These are phyloP conservation scores for Huntiella abstrusa DNA, from an alignment of 2,329 filamentous ascomycete genomes.

Conservation along the genomic window DNA sequence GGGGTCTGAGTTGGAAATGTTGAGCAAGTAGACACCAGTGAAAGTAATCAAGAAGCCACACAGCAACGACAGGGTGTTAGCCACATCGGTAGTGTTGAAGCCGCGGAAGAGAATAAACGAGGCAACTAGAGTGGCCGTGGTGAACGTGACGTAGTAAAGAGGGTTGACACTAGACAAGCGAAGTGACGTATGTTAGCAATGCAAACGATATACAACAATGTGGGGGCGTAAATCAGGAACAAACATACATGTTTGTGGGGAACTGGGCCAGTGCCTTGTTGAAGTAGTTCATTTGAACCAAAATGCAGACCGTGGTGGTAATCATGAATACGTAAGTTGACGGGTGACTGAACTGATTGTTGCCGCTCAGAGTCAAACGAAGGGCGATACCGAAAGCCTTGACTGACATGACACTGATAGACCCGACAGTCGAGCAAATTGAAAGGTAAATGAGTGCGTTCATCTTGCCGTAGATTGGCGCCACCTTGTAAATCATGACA, in stretches of 20 bases:
- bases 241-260: constrained; percentile 79
- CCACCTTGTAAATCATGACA: constrained; percentile 92
- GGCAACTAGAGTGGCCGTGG: constrained; percentile 78
- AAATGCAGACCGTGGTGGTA: constrained; percentile 75
- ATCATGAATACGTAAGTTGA: constrained; percentile 98
- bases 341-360: constrained; percentile 88
- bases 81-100: constrained; percentile 83
- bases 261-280: constrained; percentile 97
- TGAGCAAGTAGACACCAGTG: constrained; percentile 84
- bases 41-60: constrained; percentile 92
- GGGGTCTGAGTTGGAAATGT: constrained; percentile 83
- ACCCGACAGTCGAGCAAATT: constrained; percentile 93
- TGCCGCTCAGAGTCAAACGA: constrained; percentile 79
- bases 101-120: constrained; percentile 92
- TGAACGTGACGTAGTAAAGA: constrained; percentile 94
- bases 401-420: constrained; percentile 95
- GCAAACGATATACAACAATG: background rate
- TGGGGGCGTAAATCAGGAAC: background rate
- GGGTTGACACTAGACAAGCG: constrained; percentile 56
- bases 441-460: constrained; percentile 94
- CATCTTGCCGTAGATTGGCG: constrained; percentile 76
- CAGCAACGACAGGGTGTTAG: constrained; percentile 81
- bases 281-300: constrained; percentile 99
- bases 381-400: constrained; percentile 97
- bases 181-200: background rate